Evolutionary conservation across 495 filamentous ascomycete species (phyloP), one percentile per base, ranked within the genome.

Genomic region (Talaromyces nanjingensis): DNA sequence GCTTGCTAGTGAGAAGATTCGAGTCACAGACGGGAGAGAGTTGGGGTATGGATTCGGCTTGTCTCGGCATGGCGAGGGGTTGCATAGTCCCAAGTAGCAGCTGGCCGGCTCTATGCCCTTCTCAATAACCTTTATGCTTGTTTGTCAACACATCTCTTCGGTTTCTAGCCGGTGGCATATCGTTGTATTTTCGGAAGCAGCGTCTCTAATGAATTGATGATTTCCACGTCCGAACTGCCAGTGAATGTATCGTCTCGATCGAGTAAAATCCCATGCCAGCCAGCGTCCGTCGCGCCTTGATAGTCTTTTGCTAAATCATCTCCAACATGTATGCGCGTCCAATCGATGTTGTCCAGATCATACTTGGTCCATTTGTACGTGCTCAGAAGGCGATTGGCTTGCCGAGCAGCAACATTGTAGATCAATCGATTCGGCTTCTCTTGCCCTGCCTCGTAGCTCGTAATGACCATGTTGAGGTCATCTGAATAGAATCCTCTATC

Each of bases 401-500:
- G 72, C 1, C 73, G 68, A 63, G 74, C 77, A 1, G 87, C 89
- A 12, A 86, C 82, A 31, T 85, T 74, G 64, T 89, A 94, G 34
- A 93, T 89, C 16, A 73, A 24, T 6, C 63, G 68, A 67, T 84
- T 74, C 1, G 91, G 91, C 72, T 94, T 94, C 67, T 84, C 83
- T 29, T 71, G 73, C 0, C 88, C 91, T 16, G 86, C 85, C 65
- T 92, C 89, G 66, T 92, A 93, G 63, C 88, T 91, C 52, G 90
- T 81, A 25, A 85, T 81, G 1, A 88, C 76, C 62, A 93, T 84
- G 65, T 89, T 83, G 24, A 93, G 66, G 68, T 91, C 85, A 14
- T 70, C 60, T 20, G 22, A 65, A 11, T 66, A 6, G 47, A 34
- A 4, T 39, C 18, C 47, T 27, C 18, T 14, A 60, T 62, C 8